Conservation (phyloP, 306 rosid genomes). For the Fragaria iinumae region DNA sequence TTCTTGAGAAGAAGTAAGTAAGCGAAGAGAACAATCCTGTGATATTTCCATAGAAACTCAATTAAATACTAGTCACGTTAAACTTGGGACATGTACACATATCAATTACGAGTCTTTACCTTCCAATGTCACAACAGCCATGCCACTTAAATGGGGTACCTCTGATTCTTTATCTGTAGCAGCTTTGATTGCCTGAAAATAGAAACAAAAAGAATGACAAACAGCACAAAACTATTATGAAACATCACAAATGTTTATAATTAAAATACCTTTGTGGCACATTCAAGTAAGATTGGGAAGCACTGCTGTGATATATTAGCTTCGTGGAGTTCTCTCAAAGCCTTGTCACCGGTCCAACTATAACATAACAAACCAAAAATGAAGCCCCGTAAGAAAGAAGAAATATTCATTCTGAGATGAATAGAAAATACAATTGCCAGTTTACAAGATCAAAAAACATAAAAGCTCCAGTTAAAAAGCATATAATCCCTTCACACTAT, state of each 20-base stretch:
- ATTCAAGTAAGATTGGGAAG: constrained; percentile 81
- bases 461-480: not conserved
- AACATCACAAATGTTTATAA: constrained; percentile 19
- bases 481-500: not conserved
- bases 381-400: not conserved
- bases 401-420: not conserved
- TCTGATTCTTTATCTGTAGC: constrained; percentile 71
- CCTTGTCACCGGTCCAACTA: constrained; percentile 95
- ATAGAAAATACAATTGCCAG: not conserved
- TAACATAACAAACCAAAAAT: constrained; percentile 19
- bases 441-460: not conserved
- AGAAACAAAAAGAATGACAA: constrained; percentile 16
- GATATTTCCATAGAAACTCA: constrained; percentile 30
- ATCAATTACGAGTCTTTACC: constrained; percentile 44
- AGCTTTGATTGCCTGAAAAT: constrained; percentile 70
- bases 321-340: constrained; percentile 79
- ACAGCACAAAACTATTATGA: constrained; percentile 16
- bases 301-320: constrained; percentile 79
- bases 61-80: constrained; percentile 18
- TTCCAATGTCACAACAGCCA: constrained; percentile 75
- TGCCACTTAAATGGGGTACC: constrained; percentile 66
- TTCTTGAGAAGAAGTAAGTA: constrained; percentile 88
- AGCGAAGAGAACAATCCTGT: constrained; percentile 85
- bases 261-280: constrained; percentile 72
- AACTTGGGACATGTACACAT: constrained; percentile 12